These are phyloP conservation scores for Neopestalotiopsis clavispora DNA, from an alignment of 2,329 filamentous ascomycete genomes.

Conservation along the genomic window DNA sequence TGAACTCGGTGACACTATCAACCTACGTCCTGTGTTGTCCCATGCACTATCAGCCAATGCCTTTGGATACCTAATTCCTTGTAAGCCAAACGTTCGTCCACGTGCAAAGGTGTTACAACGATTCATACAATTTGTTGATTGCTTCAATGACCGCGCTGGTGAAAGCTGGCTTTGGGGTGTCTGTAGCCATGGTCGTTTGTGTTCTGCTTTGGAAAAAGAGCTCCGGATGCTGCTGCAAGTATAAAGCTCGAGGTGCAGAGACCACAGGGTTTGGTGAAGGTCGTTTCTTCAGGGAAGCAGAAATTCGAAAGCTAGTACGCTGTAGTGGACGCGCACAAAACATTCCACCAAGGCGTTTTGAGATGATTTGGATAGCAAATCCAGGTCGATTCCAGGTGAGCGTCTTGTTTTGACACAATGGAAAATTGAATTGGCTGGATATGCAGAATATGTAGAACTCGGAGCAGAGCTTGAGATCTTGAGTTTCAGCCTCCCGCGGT, in stretches of 20 bases:
- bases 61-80: constrained; percentile 77
- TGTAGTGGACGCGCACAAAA: neutral
- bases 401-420: neutral
- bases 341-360: neutral
- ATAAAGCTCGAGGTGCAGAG: neutral
- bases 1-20: constrained; percentile 38
- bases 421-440: neutral
- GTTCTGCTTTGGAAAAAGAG: neutral
- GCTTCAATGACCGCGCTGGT: constrained; percentile 71
- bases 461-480: neutral
- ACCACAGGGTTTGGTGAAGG: neutral
- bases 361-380: neutral
- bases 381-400: neutral
- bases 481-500: neutral
- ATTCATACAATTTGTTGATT: constrained; percentile 76
- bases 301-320: neutral
- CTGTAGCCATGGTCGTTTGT: constrained; percentile 27
- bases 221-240: neutral
- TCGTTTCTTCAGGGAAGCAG: neutral
- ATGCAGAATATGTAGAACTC: neutral
- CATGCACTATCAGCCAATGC: constrained; percentile 86
- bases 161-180: constrained; percentile 36
- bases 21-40: constrained; percentile 83
- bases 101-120: neutral
- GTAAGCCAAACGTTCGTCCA: neutral